Percentiles rank a stretch among this genome's conserved stretches.
phyloP scores from a whole-genome alignment of 805 yeast genomes.

The Lipomyces oligophaga region DNA sequence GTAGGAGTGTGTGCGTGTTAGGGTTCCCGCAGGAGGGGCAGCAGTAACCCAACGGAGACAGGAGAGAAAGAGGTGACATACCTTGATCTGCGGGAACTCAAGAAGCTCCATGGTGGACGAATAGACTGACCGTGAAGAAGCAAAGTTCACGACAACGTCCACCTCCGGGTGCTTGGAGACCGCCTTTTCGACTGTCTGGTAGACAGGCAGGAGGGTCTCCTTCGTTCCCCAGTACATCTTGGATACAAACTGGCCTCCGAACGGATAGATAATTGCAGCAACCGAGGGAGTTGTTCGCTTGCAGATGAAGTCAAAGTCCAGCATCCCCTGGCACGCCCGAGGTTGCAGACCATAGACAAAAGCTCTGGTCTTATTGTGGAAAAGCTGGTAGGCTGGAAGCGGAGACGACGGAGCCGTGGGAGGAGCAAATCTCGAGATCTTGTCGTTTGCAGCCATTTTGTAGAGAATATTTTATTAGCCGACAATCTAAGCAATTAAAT shows the following conservation, averaged over 20 bases:
- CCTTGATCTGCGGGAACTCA: slow-evolving; percentile 44
- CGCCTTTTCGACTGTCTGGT: slow-evolving; percentile 44
- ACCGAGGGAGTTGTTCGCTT: slow-evolving; percentile 46
- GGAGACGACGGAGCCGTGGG: slow-evolving; percentile 35
- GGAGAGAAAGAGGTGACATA: slow-evolving; percentile 3
- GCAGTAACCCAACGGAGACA: background rate
- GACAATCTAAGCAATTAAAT: too few species aligned
- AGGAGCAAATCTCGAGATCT: slow-evolving; percentile 35
- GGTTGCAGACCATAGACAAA: slow-evolving; percentile 47
- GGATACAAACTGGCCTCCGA: slow-evolving; percentile 45
- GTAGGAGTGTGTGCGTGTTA: too few species aligned
- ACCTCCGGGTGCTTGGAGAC: slow-evolving; percentile 46
- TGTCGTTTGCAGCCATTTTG: slow-evolving; percentile 22
- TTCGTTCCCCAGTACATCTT: slow-evolving; percentile 51
- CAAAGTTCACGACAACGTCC: slow-evolving; percentile 48
- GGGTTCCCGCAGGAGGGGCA: too few species aligned
- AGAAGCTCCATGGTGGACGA: slow-evolving; percentile 47
- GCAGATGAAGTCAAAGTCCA: slow-evolving; percentile 47
- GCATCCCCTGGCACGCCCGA: slow-evolving; percentile 49
- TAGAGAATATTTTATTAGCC: too few species aligned
- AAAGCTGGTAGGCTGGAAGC: slow-evolving; percentile 39
- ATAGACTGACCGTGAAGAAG: slow-evolving; percentile 47
- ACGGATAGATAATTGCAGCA: slow-evolving; percentile 47
- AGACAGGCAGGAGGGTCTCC: slow-evolving; percentile 46
- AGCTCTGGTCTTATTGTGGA: slow-evolving; percentile 44